Evolutionary conservation across 2,329 filamentous ascomycete species (phyloP).

Genomic region (Talaromyces rugulosus): DNA sequence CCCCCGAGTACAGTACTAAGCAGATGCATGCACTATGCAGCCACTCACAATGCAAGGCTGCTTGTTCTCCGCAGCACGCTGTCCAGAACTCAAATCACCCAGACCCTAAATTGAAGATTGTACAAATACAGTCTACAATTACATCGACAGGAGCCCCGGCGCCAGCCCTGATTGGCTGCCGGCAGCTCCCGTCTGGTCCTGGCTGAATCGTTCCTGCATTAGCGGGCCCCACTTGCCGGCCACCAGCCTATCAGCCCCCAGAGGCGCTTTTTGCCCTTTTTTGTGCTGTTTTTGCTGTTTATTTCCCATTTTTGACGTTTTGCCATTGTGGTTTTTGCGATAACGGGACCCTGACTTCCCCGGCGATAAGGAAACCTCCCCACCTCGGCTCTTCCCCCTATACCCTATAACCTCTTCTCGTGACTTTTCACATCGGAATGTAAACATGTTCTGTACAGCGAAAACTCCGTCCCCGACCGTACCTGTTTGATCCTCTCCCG

Average conservation of each 20-base stretch:
- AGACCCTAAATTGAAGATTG: no score
- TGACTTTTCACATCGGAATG: no score
- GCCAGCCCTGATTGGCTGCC: neutral
- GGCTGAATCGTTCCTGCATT: constrained; percentile 11
- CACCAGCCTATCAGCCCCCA: neutral
- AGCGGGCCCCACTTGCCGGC: neutral
- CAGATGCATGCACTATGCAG: neutral
- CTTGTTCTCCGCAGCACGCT: no score
- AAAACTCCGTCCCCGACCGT: neutral
- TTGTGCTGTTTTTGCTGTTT: neutral
- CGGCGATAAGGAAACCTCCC: no score
- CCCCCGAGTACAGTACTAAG: neutral
- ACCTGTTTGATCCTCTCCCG: neutral
- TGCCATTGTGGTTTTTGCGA: no score
- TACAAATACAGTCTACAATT: neutral
- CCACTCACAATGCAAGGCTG: neutral
- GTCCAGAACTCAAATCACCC: no score
- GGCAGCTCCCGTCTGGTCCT: neutral
- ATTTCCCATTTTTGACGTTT: neutral
- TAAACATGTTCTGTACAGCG: no score
- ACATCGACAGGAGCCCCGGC: neutral
- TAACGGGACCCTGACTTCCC: no score
- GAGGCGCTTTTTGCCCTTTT: neutral
- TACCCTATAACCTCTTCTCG: no score
- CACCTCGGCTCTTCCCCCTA: no score